A percentile compares a stretch with the other conserved stretches of the same genome.
phyloP scores from a whole-genome alignment of 2,329 filamentous ascomycete species.

The Blastomyces gilchristii region DNA sequence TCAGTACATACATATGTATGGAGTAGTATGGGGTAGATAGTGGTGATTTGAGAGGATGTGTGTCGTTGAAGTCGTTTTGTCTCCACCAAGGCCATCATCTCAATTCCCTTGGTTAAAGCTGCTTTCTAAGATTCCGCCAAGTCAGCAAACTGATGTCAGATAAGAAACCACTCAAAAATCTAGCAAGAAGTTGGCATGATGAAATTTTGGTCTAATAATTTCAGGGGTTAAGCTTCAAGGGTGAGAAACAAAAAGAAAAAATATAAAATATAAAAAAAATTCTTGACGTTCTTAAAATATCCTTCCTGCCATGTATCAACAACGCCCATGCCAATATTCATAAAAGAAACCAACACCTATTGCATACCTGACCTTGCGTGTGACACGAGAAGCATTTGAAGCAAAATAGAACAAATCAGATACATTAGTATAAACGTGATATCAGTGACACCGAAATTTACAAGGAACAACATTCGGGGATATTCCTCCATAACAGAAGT shows the following conservation, averaged over 20 bases:
- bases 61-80: too few relatives aligned
- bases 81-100: too few relatives aligned
- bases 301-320: not conserved
- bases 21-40: too few relatives aligned
- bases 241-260: too few relatives aligned
- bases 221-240: not conserved
- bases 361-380: not conserved
- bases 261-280: not conserved
- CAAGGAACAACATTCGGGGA: not conserved
- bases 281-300: not conserved
- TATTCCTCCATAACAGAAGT: not conserved
- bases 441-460: not conserved
- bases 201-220: not conserved
- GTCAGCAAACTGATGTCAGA: not conserved
- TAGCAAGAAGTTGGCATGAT: not conserved
- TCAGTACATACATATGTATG: not conserved
- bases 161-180: not conserved
- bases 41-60: too few relatives aligned
- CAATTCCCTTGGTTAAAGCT: too few relatives aligned
- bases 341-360: not conserved
- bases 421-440: not conserved
- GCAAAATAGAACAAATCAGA: not conserved
- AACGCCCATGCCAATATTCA: not conserved
- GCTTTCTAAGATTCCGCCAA: too few relatives aligned
- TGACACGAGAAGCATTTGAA: not conserved